A percentile compares a stretch with the other conserved stretches of the same genome.
Evolutionary conservation across 257 asterid genomes (phyloP).

Genomic region (Eucommia ulmoides): DNA sequence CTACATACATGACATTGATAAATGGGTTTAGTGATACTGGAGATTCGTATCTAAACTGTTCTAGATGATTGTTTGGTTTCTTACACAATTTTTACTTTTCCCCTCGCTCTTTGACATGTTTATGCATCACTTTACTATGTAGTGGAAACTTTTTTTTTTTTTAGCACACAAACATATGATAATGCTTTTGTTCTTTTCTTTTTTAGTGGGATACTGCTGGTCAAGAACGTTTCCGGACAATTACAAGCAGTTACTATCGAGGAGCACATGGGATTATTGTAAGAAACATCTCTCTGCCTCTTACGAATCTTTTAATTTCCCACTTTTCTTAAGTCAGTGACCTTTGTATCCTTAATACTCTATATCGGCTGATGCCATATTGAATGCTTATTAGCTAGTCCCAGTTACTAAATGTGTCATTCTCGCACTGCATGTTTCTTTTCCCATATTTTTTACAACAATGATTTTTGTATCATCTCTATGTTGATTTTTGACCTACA

Average conservation of each 20-base stretch:
- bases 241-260: conserved; percentile 96
- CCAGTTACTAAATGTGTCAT: too few species aligned
- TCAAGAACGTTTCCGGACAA: conserved; percentile 94
- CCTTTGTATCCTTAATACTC: background rate
- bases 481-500: too few species aligned
- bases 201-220: conserved; percentile 99
- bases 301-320: too few species aligned
- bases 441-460: background rate
- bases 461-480: too few species aligned
- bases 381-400: background rate
- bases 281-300: conserved; percentile 22
- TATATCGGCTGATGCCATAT: background rate
- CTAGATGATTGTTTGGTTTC: background rate
- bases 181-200: conserved; percentile 14
- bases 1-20: background rate
- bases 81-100: background rate
- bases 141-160: background rate
- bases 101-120: background rate
- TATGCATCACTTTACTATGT: background rate
- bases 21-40: background rate
- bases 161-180: background rate
- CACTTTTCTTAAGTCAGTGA: conserved; percentile 5
- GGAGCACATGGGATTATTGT: conserved; percentile 99
- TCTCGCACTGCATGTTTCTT: conserved; percentile 1
- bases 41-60: background rate